Percentiles rank a stretch among this genome's conserved stretches.
Evolutionary conservation across 306 rosid species (phyloP).

Genomic region (Rosa persica): DNA sequence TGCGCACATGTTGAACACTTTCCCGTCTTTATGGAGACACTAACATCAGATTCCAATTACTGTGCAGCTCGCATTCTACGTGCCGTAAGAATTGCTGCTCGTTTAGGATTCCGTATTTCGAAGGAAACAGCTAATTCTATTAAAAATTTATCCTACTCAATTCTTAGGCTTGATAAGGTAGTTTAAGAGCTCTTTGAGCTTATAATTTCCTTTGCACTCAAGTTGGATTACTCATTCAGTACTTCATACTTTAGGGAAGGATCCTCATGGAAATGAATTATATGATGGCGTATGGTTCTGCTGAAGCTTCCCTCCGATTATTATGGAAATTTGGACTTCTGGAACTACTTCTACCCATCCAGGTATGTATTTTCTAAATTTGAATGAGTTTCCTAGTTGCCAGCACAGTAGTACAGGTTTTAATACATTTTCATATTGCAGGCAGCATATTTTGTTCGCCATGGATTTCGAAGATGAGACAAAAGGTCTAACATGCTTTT

Average conservation of each 20-base stretch:
- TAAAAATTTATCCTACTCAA: constrained; percentile 47
- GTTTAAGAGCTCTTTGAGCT: constrained; percentile 25
- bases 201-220: constrained; percentile 14
- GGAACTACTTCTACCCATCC: constrained; percentile 77
- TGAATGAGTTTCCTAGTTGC: constrained; percentile 22
- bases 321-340: constrained; percentile 85
- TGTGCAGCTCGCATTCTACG: constrained; percentile 86
- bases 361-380: constrained; percentile 39
- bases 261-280: constrained; percentile 84
- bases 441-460: constrained; percentile 78
- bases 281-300: constrained; percentile 87
- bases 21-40: constrained; percentile 10
- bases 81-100: constrained; percentile 85
- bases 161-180: constrained; percentile 80
- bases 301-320: constrained; percentile 78
- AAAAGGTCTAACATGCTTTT: constrained; percentile 83
- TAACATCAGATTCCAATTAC: constrained; percentile 23
- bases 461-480: constrained; percentile 75
- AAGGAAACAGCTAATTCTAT: constrained; percentile 72
- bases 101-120: constrained; percentile 71
- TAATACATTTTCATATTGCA: constrained; percentile 38
- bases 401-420: constrained; percentile 17
- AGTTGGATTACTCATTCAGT: constrained; percentile 23
- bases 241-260: constrained; percentile 61
- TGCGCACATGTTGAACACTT: neutral